Conservation (phyloP, 2,329 filamentous ascomycete species). For the Westerdykella ornata region DNA sequence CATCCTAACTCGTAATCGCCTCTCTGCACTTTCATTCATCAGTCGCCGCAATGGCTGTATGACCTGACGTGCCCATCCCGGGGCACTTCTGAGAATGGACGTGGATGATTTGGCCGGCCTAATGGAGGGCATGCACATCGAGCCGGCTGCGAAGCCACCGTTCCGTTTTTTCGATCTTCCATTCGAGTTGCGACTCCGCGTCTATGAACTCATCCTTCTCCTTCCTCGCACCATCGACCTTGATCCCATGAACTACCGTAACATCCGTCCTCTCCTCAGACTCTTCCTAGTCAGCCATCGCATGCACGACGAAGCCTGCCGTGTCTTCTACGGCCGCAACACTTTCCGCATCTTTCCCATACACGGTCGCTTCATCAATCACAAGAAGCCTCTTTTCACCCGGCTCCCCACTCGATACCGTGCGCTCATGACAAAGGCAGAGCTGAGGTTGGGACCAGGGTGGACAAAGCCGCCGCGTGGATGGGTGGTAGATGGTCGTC, state of each 20-base stretch:
- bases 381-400: slow-evolving; percentile 63
- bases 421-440: slow-evolving; percentile 54
- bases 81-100: slow-evolving; percentile 12
- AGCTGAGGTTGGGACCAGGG: slow-evolving; percentile 65
- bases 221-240: slow-evolving; percentile 57
- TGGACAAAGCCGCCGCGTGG: slow-evolving; percentile 63
- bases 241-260: slow-evolving; percentile 58
- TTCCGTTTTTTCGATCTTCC: slow-evolving; percentile 51
- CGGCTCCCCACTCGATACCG: slow-evolving; percentile 58
- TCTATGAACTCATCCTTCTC: slow-evolving; percentile 45
- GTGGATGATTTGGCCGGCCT: slow-evolving; percentile 22
- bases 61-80: slow-evolving; percentile 27
- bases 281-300: slow-evolving; percentile 57
- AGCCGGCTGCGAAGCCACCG: slow-evolving; percentile 10
- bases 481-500: slow-evolving; percentile 60
- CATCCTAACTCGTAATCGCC: slow-evolving; percentile 9
- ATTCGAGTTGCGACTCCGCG: slow-evolving; percentile 47
- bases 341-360: slow-evolving; percentile 50
- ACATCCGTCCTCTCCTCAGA: slow-evolving; percentile 54
- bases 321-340: slow-evolving; percentile 47
- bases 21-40: slow-evolving; percentile 3
- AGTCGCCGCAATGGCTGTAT: slow-evolving; percentile 40
- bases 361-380: slow-evolving; percentile 59
- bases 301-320: slow-evolving; percentile 47
- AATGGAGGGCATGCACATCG: slow-evolving; percentile 20